These are phyloP conservation scores for Mycena leptocephala DNA, from an alignment of 768 basidiomycete species.

Conservation along the genomic window DNA sequence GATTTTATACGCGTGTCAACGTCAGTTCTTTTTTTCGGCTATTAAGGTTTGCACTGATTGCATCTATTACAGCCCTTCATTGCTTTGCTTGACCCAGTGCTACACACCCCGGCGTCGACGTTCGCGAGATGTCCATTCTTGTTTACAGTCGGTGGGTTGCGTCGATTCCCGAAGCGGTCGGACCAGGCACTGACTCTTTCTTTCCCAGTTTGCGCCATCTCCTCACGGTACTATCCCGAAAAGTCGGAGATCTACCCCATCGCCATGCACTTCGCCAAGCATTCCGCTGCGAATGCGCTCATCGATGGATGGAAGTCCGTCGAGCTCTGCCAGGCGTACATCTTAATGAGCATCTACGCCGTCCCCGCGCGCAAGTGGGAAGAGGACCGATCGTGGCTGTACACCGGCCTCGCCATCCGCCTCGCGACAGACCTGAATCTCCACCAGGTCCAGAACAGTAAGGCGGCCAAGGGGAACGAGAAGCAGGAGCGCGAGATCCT, in stretches of 20 bases:
- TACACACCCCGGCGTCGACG: slow-evolving; percentile 86
- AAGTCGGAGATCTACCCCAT: slow-evolving; percentile 90
- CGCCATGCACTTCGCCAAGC: slow-evolving; percentile 92
- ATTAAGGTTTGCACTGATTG: not conserved
- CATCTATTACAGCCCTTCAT: slow-evolving; percentile 69
- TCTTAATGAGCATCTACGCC: slow-evolving; percentile 88
- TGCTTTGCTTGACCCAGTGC: slow-evolving; percentile 83
- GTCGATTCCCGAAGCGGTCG: not conserved
- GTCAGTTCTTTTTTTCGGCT: slow-evolving; percentile 55
- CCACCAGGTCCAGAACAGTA: slow-evolving; percentile 74
- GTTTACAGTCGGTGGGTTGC: slow-evolving; percentile 85
- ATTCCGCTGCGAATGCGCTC: slow-evolving; percentile 85
- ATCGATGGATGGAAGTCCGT: slow-evolving; percentile 90
- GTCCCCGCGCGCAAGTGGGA: slow-evolving; percentile 90
- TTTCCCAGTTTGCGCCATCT: slow-evolving; percentile 83
- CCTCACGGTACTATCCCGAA: slow-evolving; percentile 84
- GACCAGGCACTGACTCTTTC: not conserved
- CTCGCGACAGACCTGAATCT: slow-evolving; percentile 94
- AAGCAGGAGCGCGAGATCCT: slow-evolving; percentile 86
- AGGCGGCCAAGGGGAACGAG: slow-evolving; percentile 73
- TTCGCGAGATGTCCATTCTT: slow-evolving; percentile 92
- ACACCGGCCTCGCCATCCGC: slow-evolving; percentile 91
- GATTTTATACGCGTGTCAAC: slow-evolving; percentile 82
- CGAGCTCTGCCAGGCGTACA: slow-evolving; percentile 93
- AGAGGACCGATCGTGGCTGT: slow-evolving; percentile 92